phyloP scores from a whole-genome alignment of 148 eudicot genomes.

The Selenicereus undatus region DNA sequence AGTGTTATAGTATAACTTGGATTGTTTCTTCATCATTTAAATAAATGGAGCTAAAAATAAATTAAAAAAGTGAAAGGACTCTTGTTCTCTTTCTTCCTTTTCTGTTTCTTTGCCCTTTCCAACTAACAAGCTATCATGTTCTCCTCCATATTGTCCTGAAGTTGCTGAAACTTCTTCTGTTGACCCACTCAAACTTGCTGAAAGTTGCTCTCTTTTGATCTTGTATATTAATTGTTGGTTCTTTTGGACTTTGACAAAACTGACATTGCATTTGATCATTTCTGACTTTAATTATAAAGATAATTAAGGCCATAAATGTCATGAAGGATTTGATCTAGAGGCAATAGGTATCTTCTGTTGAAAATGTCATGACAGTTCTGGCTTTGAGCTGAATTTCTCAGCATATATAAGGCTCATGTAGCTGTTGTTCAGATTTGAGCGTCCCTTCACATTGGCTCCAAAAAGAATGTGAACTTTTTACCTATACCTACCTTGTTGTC shows the following conservation, averaged over 20 bases:
- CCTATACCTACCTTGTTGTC: background rate
- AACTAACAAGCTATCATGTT: slow-evolving; percentile 8
- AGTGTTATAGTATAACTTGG: background rate
- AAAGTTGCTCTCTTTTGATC: background rate
- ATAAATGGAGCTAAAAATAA: slow-evolving; percentile 1
- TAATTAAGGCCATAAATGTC: too few species aligned
- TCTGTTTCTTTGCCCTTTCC: slow-evolving; percentile 22
- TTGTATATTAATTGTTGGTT: slow-evolving; percentile 12
- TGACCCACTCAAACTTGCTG: slow-evolving; percentile 26
- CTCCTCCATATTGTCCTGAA: slow-evolving; percentile 10
- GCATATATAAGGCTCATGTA: slow-evolving; percentile 23
- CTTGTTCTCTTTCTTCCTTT: background rate
- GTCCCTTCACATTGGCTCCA: slow-evolving; percentile 30
- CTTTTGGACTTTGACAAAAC: slow-evolving; percentile 25
- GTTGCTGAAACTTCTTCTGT: slow-evolving; percentile 24
- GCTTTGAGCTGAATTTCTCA: background rate
- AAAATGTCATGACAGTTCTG: slow-evolving; percentile 21
- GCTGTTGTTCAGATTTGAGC: slow-evolving; percentile 26
- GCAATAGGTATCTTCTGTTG: background rate
- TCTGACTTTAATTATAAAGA: slow-evolving; percentile 3
- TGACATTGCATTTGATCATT: slow-evolving; percentile 23
- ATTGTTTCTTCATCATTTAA: slow-evolving; percentile 5
- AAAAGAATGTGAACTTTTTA: slow-evolving; percentile 1
- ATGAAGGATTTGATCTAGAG: too few species aligned
- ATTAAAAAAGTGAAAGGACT: slow-evolving; percentile 3